Base-by-base conservation (phyloP, 352 stramenopile genomes). In the Pythium graminicola region DNA sequence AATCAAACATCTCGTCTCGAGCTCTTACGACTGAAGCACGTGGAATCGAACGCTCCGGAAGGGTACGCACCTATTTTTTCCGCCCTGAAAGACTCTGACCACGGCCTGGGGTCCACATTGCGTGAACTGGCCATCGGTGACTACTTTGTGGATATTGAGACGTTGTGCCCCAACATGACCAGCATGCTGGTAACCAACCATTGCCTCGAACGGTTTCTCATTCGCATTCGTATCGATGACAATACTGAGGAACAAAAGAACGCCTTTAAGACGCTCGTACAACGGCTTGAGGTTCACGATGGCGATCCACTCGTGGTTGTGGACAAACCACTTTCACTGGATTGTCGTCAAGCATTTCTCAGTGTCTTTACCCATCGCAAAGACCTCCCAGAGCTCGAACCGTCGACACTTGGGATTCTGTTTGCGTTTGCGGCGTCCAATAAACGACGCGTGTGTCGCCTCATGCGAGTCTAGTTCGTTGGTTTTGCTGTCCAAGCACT, bases 341-440 rank as follows among this genome's bases (percentile, higher is more conserved):
- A 19, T 16, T 10, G 8, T 17, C 38, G 38, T 5, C 48, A 47
- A 23, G 48, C 48, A 32, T 24, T 55, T 6, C 36, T 55, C 14
- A 55, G 48, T 27, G 35, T 46, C 13, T 14, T 28, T 1, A 17
- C 23, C 8, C 2, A 1, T 23, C n/a, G 7, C 11, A 28, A 11
- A 4, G 29, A 7, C n/a, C 20, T 53, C 31, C 46, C 46, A 6
- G 46, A 42, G 11, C 35, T 55, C 23, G 48, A 55, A 24, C 23
- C 48, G 2, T 14, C 48, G n/a, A 14, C 36, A 9, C 19, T 55
- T 6, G 13, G 23, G 6, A 39, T 46, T 23, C 23, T 55, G n/a
- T 55, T 55, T 19, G 33, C 22, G 10, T 23, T 55, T 17, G 48
- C 48, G 1, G 48, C 48, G 9, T 36, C 22, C 5, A 45, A 46